Conservation (phyloP, 192 early-diverging fungal species). For the Dimargaris cristalligena region DNA sequence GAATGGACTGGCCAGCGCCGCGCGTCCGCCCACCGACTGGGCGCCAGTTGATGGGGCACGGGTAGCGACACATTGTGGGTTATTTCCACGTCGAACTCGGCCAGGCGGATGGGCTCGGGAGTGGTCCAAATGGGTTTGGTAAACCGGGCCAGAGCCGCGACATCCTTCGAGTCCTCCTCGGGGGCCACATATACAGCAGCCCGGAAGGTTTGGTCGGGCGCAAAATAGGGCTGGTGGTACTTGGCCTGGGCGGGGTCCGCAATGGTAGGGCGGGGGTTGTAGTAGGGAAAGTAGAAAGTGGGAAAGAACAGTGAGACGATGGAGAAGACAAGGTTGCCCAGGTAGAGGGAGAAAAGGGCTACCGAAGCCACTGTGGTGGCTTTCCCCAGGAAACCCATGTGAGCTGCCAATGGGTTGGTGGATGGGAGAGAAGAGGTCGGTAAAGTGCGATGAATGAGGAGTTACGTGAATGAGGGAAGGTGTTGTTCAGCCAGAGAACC, state of each 20-base stretch:
- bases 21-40: neutral
- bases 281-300: conserved; percentile 11
- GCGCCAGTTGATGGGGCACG: neutral
- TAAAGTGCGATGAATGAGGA: too few species aligned
- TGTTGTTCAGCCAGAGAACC: too few species aligned
- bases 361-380: conserved; percentile 10
- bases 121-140: conserved; percentile 1
- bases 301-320: conserved; percentile 11
- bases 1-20: neutral
- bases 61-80: neutral
- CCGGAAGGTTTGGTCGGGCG: conserved; percentile 7
- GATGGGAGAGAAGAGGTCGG: too few species aligned
- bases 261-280: conserved; percentile 7
- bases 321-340: conserved; percentile 11
- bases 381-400: conserved; percentile 12
- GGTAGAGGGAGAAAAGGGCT: conserved; percentile 10
- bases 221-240: conserved; percentile 8
- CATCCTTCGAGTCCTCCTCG: too few species aligned
- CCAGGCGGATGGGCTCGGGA: neutral
- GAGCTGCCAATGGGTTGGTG: too few species aligned
- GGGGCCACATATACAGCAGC: conserved; percentile 6
- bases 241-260: neutral
- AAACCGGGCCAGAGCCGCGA: neutral
- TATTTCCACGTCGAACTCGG: neutral
- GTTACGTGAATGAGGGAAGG: too few species aligned